Base-by-base conservation (phyloP, 352 stramenopile genomes). In the Thalassiosira exigua region DNA sequence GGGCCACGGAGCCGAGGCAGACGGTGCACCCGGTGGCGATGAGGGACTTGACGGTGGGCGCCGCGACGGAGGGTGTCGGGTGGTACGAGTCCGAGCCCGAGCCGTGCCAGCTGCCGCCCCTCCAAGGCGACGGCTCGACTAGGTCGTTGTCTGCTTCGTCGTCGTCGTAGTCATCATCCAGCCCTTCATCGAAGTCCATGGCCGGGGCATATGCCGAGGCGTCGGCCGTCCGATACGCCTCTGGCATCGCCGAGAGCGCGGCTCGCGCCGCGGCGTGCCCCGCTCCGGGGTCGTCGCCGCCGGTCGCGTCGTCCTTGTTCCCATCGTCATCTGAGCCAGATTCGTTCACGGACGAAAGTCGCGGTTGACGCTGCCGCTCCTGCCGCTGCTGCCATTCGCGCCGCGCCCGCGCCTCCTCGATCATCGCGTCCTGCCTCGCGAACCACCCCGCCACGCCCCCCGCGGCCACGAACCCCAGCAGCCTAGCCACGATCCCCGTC, bases 361-460 rank as follows among this genome's bases (percentile, higher is more conserved):
- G n/a, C n/a, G n/a, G n/a, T n/a, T n/a, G n/a, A n/a, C n/a, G n/a
- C n/a, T n/a, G n/a, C 24, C 60, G n/a, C 52, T 68, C 53, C 14
- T 62, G 30, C 21, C 57, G 44, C 50, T 62, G 42, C 17, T 69
- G 58, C 27, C 22, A 26, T 11, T 52, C 48, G 4, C 22, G 21
- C 33, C 60, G 19, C 51, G 12, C n/a, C 19, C 58, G 59, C 53
- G 62, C 69, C 67, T 84, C 75, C 64, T 79, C 72, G 19, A 91
- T 67, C 12, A 84, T 9, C 0, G 44, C n/a, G 41, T 71, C 75
- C 62, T 92, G 85, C 44, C 87, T 64, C 0, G 73, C 85, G 79
- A 93, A 90, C 87, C 87, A 93, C 27, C 33, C 81, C 24, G 77
- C 69, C n/a, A 93, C 71, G 22, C 87, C 87, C 33, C 87, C 87